A percentile compares a stretch with the other conserved stretches of the same genome.
Evolutionary conservation across 768 basidiomycete genomes (phyloP).

Genomic region (Tulasnella sp.): DNA sequence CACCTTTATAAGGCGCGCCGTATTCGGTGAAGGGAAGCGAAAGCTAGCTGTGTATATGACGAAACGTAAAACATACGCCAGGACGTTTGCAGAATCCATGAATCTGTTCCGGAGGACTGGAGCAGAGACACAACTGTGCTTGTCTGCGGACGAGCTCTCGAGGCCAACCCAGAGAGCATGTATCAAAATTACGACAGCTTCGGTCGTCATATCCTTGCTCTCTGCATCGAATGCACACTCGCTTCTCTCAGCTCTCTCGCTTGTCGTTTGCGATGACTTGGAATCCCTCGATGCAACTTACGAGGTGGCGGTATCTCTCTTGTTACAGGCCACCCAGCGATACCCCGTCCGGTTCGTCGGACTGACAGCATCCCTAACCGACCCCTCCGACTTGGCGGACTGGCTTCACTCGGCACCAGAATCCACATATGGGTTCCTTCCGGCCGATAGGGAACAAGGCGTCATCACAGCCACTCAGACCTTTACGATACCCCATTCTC

Average conservation of each 20-base stretch:
- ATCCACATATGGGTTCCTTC: slow-evolving; percentile 65
- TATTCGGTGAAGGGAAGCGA: not conserved
- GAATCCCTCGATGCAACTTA: slow-evolving; percentile 73
- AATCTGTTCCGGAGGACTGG: slow-evolving; percentile 32
- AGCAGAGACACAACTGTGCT: slow-evolving; percentile 26
- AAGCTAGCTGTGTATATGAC: slow-evolving; percentile 51
- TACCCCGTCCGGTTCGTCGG: slow-evolving; percentile 65
- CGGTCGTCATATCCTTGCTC: slow-evolving; percentile 32
- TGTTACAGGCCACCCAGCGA: slow-evolving; percentile 53
- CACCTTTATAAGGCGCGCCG: not conserved
- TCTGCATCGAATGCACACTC: slow-evolving; percentile 15
- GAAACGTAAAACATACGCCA: slow-evolving; percentile 47
- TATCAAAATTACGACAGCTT: slow-evolving; percentile 50
- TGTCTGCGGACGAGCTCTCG: slow-evolving; percentile 26
- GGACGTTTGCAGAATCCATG: slow-evolving; percentile 38
- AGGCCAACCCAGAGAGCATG: not conserved
- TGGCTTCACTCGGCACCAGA: slow-evolving; percentile 65
- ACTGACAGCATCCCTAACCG: slow-evolving; percentile 64
- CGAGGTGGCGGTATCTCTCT: slow-evolving; percentile 69
- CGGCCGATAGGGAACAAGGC: slow-evolving; percentile 73
- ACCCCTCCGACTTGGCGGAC: slow-evolving; percentile 65
- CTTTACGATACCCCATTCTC: slow-evolving; percentile 79
- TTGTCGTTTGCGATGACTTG: slow-evolving; percentile 76
- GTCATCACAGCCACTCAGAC: slow-evolving; percentile 54
- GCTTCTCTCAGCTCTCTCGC: slow-evolving; percentile 35